Conservation (phyloP, 257 asterid genomes). For the Primulina eburnea region DNA sequence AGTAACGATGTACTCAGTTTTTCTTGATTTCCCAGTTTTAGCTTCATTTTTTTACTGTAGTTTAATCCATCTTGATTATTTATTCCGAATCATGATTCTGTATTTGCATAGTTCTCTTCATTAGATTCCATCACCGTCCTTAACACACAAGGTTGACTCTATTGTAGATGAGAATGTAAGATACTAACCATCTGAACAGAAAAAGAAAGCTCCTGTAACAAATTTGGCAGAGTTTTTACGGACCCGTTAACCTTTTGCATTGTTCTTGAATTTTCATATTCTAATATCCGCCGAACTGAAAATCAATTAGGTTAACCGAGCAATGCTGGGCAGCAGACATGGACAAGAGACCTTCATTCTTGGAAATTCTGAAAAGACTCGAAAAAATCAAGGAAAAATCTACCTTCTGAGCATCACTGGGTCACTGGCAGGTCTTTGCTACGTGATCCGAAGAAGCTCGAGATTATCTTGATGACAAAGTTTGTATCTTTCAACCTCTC, state of each 20-base stretch:
- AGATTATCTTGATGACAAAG: not conserved
- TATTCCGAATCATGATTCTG: too few species aligned
- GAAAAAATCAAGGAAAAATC: constrained; percentile 55
- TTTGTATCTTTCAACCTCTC: not conserved
- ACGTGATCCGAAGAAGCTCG: constrained; percentile 16
- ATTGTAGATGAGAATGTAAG: not conserved
- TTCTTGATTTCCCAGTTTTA: too few species aligned
- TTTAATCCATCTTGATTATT: too few species aligned
- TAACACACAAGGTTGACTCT: not conserved
- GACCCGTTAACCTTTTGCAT: not conserved
- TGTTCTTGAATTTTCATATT: not conserved
- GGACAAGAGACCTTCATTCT: constrained; percentile 78
- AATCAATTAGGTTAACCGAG: constrained; percentile 53
- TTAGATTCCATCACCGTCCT: not conserved
- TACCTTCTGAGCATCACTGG: constrained; percentile 69
- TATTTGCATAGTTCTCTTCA: too few species aligned
- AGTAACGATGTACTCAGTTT: too few species aligned
- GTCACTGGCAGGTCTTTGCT: constrained; percentile 65
- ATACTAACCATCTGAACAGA: not conserved
- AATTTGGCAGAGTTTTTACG: not conserved
- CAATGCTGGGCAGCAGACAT: constrained; percentile 86
- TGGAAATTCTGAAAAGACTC: constrained; percentile 75
- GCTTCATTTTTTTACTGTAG: too few species aligned
- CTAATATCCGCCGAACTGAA: constrained; percentile 5
- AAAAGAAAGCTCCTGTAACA: not conserved